Percentiles rank a stretch among this genome's conserved stretches.
Evolutionary conservation across 2,329 filamentous ascomycete species (phyloP).

Genomic region (Microcyclospora pomicola): DNA sequence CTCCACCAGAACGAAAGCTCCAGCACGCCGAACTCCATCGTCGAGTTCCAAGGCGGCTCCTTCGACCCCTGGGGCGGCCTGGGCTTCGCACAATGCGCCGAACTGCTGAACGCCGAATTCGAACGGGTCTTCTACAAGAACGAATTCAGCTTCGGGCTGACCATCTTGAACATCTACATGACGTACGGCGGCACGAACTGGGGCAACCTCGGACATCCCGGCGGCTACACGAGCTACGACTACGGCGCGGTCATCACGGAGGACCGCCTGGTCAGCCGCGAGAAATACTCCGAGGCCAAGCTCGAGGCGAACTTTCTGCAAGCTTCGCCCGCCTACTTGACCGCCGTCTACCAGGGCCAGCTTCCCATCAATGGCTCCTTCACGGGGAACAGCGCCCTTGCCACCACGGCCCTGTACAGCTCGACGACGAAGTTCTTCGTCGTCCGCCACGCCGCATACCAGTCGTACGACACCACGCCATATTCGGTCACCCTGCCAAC

Average conservation of each 20-base stretch:
- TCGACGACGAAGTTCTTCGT: slow-evolving; percentile 50
- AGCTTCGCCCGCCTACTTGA: slow-evolving; percentile 56
- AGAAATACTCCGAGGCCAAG: slow-evolving; percentile 71
- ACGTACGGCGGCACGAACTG: slow-evolving; percentile 70
- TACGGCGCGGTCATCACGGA: slow-evolving; percentile 54
- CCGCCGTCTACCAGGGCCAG: slow-evolving; percentile 39
- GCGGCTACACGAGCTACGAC: slow-evolving; percentile 44
- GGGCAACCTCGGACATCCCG: slow-evolving; percentile 62
- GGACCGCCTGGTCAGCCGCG: slow-evolving; percentile 51
- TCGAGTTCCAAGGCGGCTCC: slow-evolving; percentile 39
- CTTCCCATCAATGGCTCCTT: slow-evolving; percentile 36
- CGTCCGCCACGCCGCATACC: slow-evolving; percentile 49
- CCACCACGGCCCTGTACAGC: slow-evolving; percentile 48
- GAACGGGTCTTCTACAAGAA: slow-evolving; percentile 64
- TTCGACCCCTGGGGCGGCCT: slow-evolving; percentile 64
- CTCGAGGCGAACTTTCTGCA: slow-evolving; percentile 62
- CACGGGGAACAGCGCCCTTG: slow-evolving; percentile 38
- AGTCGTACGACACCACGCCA: slow-evolving; percentile 39
- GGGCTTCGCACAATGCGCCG: slow-evolving; percentile 53
- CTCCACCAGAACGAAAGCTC: slow-evolving; percentile 48
- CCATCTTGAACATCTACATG: slow-evolving; percentile 65
- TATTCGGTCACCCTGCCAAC: slow-evolving; percentile 54
- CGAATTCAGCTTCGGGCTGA: slow-evolving; percentile 34
- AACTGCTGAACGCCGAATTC: slow-evolving; percentile 58
- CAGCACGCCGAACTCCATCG: slow-evolving; percentile 48